Base-by-base conservation (phyloP, 129 eudicot genomes). In the Heracleum sosnowskyi region DNA sequence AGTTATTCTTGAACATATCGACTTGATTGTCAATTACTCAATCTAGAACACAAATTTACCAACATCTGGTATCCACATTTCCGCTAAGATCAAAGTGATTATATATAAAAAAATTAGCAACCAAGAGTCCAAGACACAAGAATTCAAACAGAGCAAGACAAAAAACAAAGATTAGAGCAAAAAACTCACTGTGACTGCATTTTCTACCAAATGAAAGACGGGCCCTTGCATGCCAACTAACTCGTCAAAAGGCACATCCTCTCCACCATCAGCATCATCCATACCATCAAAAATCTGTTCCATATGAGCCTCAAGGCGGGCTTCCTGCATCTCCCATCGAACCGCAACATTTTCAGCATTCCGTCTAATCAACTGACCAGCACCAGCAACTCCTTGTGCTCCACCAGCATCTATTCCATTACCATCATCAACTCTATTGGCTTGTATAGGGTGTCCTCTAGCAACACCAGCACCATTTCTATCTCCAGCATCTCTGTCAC, bases 271-370 rank as follows among this genome's bases (percentile, higher is more conserved):
- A 76, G 93, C 98, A 79, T 93, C 98, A 88, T 93, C 98, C 85
- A 93, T 75, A 57, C 98, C 98, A 85, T 93, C 98, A 84, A 93
- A 93, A 88, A 93, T 93, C 86, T 93, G 98, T 69, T 93, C 98
- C 69, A 93, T 95, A 79, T 91, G 98, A 70, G 96, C 98, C 81
- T 93, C 98, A 74, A 93, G 97, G 42, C 97, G 96, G 74, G 97
- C 98, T 46, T 96, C 98, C 86, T 91, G 98, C 90, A 88, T 86
- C 85, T 93, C 98, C 97, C 96, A 93, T 45, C 91, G 81, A 31
- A 96, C 98, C n/a, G 96, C 98, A 86, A 93, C 97, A 81, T 93
- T 86, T 84, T 93, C 98, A 49, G 98, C 98, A 85, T 91, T 91
- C 77, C 96, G 83, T 80, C 98, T 85, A 31, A 89, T 93, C 51